A percentile compares a stretch with the other conserved stretches of the same genome.
Conservation (phyloP, 768 basidiomycete species). For the Trametes meyenii region DNA sequence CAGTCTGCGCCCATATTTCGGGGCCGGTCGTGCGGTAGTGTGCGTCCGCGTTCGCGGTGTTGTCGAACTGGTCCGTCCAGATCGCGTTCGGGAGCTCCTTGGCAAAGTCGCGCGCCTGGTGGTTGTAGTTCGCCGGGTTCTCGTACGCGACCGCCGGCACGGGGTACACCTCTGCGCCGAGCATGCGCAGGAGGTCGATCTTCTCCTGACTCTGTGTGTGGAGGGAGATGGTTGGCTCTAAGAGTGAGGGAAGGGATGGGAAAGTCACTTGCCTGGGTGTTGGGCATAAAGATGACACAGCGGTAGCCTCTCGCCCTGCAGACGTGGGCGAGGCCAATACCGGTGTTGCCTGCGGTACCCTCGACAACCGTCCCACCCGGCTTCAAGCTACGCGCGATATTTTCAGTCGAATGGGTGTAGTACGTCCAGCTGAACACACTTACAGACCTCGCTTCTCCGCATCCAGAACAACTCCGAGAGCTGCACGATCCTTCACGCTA, state of each 20-base stretch:
- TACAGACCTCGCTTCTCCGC: conserved; percentile 85
- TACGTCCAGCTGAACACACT: conserved; percentile 34
- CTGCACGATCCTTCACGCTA: conserved; percentile 97
- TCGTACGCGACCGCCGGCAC: conserved; percentile 97
- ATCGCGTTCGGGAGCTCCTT: conserved; percentile 73
- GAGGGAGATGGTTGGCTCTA: background rate
- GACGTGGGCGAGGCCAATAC: conserved; percentile 94
- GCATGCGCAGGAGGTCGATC: conserved; percentile 95
- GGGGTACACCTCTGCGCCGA: conserved; percentile 95
- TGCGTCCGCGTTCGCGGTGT: conserved; percentile 84
- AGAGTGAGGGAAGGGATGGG: background rate
- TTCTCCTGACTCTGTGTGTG: conserved; percentile 87
- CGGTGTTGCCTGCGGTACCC: conserved; percentile 98
- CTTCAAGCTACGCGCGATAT: conserved; percentile 54
- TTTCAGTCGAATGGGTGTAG: conserved; percentile 1
- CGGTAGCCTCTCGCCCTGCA: conserved; percentile 92
- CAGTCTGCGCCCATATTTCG: conserved; percentile 92
- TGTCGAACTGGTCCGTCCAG: conserved; percentile 99
- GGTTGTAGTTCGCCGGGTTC: conserved; percentile 95
- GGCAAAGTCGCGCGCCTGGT: conserved; percentile 92
- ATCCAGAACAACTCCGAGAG: conserved; percentile 82
- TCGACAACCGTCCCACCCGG: conserved; percentile 98
- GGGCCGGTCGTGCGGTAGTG: conserved; percentile 94
- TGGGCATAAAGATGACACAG: conserved; percentile 99
- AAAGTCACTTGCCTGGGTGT: conserved; percentile 67